These are phyloP conservation scores for Wickerhamiella domercqiae DNA, from an alignment of 805 yeast genomes.

Conservation along the genomic window DNA sequence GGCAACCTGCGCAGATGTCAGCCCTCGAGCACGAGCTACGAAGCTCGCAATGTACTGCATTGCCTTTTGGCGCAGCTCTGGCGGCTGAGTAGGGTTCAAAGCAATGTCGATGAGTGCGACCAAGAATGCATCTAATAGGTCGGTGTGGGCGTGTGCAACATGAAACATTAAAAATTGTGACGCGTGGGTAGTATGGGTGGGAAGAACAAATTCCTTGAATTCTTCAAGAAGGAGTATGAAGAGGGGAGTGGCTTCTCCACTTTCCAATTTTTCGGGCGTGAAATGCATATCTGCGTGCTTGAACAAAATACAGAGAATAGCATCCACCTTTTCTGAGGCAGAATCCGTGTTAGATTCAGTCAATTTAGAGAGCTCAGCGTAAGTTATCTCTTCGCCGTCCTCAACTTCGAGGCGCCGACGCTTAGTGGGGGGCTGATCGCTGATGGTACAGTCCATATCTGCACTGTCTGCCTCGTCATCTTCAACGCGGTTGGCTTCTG, in stretches of 20 bases:
- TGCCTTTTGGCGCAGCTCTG: constrained; percentile 70
- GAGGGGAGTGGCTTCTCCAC: constrained; percentile 50
- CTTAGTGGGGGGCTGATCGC: constrained; percentile 1
- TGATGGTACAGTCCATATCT: constrained; percentile 13
- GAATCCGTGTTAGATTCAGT: constrained; percentile 34
- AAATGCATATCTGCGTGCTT: constrained; percentile 34
- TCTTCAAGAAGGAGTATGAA: constrained; percentile 62
- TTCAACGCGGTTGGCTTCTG: constrained; percentile 18
- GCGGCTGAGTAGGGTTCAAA: constrained; percentile 49
- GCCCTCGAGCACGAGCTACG: constrained; percentile 68
- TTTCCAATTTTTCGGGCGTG: constrained; percentile 34
- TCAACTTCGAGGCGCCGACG: constrained; percentile 15
- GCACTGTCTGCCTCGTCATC: constrained; percentile 7
- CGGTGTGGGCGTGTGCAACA: constrained; percentile 66
- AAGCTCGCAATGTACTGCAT: constrained; percentile 85
- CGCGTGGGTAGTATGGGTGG: constrained; percentile 83
- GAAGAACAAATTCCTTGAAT: constrained; percentile 68
- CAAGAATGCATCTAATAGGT: constrained; percentile 69
- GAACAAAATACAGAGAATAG: constrained; percentile 45
- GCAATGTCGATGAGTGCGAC: constrained; percentile 73
- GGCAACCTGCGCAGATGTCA: constrained; percentile 56
- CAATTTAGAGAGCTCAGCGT: constrained; percentile 22
- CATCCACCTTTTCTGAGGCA: constrained; percentile 56
- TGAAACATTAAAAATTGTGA: constrained; percentile 75
- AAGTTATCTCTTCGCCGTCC: constrained; percentile 23